phyloP scores from a whole-genome alignment of 2,329 filamentous ascomycete genomes.

The Fusarium mexicanum region DNA sequence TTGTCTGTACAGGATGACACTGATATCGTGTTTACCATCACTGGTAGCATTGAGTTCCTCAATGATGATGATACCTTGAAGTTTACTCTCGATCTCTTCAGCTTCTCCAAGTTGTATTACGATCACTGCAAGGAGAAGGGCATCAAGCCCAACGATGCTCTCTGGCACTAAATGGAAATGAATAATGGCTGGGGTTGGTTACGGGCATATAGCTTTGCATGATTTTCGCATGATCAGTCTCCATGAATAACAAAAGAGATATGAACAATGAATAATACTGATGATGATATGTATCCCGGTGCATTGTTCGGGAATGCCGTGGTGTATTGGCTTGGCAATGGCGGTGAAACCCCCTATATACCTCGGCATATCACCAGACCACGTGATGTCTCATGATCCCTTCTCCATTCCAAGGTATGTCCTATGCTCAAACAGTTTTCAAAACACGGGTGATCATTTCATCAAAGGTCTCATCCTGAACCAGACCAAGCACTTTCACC shows the following conservation, averaged over 20 bases:
- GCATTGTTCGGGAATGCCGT: neutral
- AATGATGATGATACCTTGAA: constrained; percentile 40
- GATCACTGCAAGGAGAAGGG: constrained; percentile 29
- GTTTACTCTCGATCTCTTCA: constrained; percentile 36
- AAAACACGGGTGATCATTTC: constrained; percentile 5
- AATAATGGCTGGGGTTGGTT: neutral
- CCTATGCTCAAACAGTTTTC: neutral
- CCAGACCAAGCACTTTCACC: neutral
- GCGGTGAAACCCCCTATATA: neutral
- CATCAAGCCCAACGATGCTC: constrained; percentile 25
- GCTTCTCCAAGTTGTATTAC: constrained; percentile 36
- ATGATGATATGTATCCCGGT: neutral
- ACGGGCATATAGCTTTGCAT: neutral
- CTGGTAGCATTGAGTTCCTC: constrained; percentile 40
- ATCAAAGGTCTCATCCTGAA: neutral
- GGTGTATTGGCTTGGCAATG: neutral
- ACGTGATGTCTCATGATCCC: neutral
- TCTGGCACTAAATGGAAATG: constrained; percentile 22
- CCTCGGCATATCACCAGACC: neutral
- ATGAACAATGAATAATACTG: neutral
- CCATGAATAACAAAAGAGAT: neutral
- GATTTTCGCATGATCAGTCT: neutral
- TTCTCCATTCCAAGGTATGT: neutral
- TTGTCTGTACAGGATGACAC: constrained; percentile 36
- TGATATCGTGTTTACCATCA: constrained; percentile 40